Evolutionary conservation across 2,329 filamentous ascomycete species (phyloP).

Genomic region (Lasiodiplodia hormozganensis): DNA sequence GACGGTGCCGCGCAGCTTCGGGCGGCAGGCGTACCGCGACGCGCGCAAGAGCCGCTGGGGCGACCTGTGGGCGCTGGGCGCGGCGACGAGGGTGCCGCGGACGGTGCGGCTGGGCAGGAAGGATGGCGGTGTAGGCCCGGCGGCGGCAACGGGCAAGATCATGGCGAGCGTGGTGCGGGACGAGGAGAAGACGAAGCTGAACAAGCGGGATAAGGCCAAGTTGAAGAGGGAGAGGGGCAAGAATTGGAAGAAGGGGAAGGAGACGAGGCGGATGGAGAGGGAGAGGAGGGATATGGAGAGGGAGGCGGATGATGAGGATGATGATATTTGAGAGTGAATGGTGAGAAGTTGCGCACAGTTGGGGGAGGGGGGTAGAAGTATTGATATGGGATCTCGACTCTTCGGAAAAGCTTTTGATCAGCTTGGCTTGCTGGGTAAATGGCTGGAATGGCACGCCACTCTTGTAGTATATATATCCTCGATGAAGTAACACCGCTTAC

Average conservation of each 20-base stretch:
- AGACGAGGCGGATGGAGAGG: constrained; percentile 33
- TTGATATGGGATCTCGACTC: neutral
- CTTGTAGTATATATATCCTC: neutral
- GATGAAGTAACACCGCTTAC: neutral
- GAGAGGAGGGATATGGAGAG: constrained; percentile 16
- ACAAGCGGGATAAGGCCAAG: constrained; percentile 46
- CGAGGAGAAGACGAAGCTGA: constrained; percentile 37
- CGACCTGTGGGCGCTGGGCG: constrained; percentile 93
- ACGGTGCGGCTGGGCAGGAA: constrained; percentile 65
- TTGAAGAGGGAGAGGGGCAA: constrained; percentile 49
- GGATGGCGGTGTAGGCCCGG: constrained; percentile 41
- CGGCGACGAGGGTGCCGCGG: constrained; percentile 78
- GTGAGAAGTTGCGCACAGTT: neutral
- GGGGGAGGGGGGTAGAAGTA: neutral
- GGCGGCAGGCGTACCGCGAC: constrained; percentile 84
- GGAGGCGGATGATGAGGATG: neutral
- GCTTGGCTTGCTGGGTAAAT: neutral
- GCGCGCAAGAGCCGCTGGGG: constrained; percentile 91
- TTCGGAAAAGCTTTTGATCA: neutral
- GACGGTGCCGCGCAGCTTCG: constrained; percentile 85
- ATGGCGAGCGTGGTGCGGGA: constrained; percentile 30
- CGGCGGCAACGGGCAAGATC: constrained; percentile 39
- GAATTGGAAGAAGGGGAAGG: constrained; percentile 49
- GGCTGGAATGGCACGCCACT: neutral
- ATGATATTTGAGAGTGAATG: neutral